Base-by-base conservation (phyloP, 1,139 yeast genomes). In the Taphrina flavorubra region DNA sequence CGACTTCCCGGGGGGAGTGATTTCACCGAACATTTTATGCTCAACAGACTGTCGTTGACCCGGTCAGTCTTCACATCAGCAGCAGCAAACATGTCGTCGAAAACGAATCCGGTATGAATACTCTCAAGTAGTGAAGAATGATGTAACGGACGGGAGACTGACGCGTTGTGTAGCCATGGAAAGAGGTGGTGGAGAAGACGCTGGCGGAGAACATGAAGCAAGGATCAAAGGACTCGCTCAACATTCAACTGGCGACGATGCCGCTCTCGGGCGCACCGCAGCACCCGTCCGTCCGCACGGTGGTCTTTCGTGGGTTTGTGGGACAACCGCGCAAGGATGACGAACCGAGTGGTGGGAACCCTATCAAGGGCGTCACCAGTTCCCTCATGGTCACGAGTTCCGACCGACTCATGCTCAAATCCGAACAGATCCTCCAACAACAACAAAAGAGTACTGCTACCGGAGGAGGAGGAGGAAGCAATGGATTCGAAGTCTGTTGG, bases 401-500 rank as follows among this genome's bases (percentile, higher is more conserved):
- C 36, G 67, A 63, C 18, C 56, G 67, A 14, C 25, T 63, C 16
- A 63, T 63, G 67, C 61, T 63, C 40, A 63, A 63, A 31, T 55
- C 67, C n/a, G 44, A 44, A 14, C 67, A 63, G 5, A 37, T 63
- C n/a, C 56, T 65, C n/a, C 65, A 68, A 14, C 57, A 72, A 71
- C 64, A 73, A 72, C 64, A 73, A 72, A 44, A 74, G 70, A 70
- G 37, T 14, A 25, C 31, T 1, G 31, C 31, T 25, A 4, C 31
- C 2, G 31, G 31, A 25, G 31, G 4, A 2, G 31, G 31, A 25
- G 31, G 39, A 16, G 42, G 34, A n/a, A 53, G 62, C 64, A 51
- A 34, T 63, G 69, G 55, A 46, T 67, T 59, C 65, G 67, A 63
- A 20, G 67, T 63, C 39, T 63, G 67, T 55, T 63, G 67, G 67